Conservation (phyloP, 345 rosid genomes). For the Lepidium sativum region DNA sequence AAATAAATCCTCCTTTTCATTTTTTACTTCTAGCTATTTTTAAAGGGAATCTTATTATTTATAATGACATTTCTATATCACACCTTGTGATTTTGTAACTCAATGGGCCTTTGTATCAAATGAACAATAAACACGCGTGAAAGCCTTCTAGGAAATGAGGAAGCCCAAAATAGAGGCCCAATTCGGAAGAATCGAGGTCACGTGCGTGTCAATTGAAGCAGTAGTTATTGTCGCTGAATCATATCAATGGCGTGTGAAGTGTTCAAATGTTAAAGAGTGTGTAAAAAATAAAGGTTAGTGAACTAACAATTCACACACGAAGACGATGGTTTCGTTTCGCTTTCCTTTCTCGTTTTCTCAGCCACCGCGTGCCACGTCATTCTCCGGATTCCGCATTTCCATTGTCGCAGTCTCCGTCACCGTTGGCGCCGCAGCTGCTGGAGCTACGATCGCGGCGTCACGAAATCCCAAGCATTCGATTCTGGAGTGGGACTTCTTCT, state of each 20-base stretch:
- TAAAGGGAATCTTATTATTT: neutral
- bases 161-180: neutral
- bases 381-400: conserved; percentile 26
- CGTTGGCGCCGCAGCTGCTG: conserved; percentile 33
- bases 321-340: conserved; percentile 58
- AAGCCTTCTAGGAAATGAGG: neutral
- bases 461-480: conserved; percentile 31
- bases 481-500: conserved; percentile 32
- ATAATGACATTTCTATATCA: neutral
- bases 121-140: neutral
- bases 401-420: conserved; percentile 31
- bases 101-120: neutral
- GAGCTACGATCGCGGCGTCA: conserved; percentile 37
- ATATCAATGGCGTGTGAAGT: conserved; percentile 14
- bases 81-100: neutral
- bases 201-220: conserved; percentile 10
- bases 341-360: conserved; percentile 83
- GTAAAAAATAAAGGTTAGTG: neutral
- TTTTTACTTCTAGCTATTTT: neutral
- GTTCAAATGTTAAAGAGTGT: neutral
- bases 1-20: neutral
- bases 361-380: conserved; percentile 34
- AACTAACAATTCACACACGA: neutral
- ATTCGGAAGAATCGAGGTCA: neutral
- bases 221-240: conserved; percentile 11